These are phyloP conservation scores for Roridomyces roridus DNA, from an alignment of 768 basidiomycete species.

Conservation along the genomic window DNA sequence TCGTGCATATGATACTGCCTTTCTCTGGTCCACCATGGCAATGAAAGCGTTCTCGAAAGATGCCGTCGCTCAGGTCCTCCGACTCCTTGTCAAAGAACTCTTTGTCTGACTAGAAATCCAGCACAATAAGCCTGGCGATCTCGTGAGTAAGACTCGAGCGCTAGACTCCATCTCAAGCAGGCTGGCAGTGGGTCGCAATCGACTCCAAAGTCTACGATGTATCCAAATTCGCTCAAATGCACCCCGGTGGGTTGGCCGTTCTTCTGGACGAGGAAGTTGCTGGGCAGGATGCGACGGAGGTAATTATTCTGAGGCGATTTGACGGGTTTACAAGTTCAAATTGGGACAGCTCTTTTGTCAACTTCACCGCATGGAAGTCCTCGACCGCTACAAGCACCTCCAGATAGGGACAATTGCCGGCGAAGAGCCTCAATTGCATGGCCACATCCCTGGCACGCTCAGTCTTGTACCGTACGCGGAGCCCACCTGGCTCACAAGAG, in stretches of 20 bases:
- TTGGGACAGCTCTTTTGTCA: slow-evolving; percentile 10
- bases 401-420: slow-evolving; percentile 67
- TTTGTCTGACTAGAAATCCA: slow-evolving; percentile 10
- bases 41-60: slow-evolving; percentile 43
- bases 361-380: slow-evolving; percentile 46
- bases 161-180: background rate
- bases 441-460: slow-evolving; percentile 52
- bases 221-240: slow-evolving; percentile 77
- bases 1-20: background rate
- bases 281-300: slow-evolving; percentile 71
- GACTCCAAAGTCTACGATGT: slow-evolving; percentile 90
- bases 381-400: slow-evolving; percentile 54
- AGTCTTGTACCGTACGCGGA: slow-evolving; percentile 81
- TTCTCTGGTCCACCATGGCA: background rate
- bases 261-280: slow-evolving; percentile 75
- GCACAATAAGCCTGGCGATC: slow-evolving; percentile 19
- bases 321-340: too few species aligned
- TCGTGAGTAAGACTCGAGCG: background rate
- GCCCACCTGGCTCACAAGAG: slow-evolving; percentile 61
- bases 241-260: slow-evolving; percentile 84
- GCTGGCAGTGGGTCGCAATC: slow-evolving; percentile 13
- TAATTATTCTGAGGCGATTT: too few species aligned
- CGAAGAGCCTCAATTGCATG: slow-evolving; percentile 54
- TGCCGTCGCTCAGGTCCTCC: slow-evolving; percentile 48
- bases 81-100: background rate